Base-by-base conservation (phyloP, 225 moss, liverwort and hornwort genomes). In the Pseudisothecium myosuroides region DNA sequence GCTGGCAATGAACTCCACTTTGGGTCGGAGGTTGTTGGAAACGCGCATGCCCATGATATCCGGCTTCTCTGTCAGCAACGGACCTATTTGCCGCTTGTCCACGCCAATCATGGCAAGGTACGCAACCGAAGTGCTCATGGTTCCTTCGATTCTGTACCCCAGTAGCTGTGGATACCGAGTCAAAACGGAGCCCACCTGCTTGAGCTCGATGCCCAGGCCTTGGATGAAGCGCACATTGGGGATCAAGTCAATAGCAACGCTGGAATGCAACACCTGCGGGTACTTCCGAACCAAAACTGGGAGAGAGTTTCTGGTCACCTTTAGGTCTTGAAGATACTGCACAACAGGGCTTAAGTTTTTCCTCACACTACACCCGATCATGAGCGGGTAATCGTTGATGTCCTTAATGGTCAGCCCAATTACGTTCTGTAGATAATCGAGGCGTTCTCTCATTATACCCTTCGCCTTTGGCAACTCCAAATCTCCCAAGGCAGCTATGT, bases 31-130 rank as follows among this genome's bases (percentile, higher is more conserved):
- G 90, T 99, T 99, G 86, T 96, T 99, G 63, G 96, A 92, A 20
- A 99, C 98, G 69, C 98, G 95, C 98, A 97, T 99, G 80, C 97
- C 98, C 91, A 99, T 92, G 68, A 99, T 96, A 87, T 99, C 98
- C 66, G 98, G 98, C 73, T 94, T 96, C 87, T 99, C 98, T 52
- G 97, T 99, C 62, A 99, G 86, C 91, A 99, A 89, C 9, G 96
- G 93, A 50, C 97, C 98, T 45, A 97, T 91, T 87, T 97, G 97
- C 62, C 98, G 93, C 93, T 95, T 91, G 86, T 96, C 91, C 82
- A 99, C 98, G 72, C 98, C 97, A 37, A 99, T 83, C 93, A 97
- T 99, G 59, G 90, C 96, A 54, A 99, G 95, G 82, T 97, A 99
- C 58, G 98, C 98, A 22, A 99, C 92, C 32, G 98, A 99, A 37